Evolutionary conservation across 2,329 filamentous ascomycete species (phyloP), one percentile per base, ranked within the genome.

Genomic region (Verticillium dahliae): DNA sequence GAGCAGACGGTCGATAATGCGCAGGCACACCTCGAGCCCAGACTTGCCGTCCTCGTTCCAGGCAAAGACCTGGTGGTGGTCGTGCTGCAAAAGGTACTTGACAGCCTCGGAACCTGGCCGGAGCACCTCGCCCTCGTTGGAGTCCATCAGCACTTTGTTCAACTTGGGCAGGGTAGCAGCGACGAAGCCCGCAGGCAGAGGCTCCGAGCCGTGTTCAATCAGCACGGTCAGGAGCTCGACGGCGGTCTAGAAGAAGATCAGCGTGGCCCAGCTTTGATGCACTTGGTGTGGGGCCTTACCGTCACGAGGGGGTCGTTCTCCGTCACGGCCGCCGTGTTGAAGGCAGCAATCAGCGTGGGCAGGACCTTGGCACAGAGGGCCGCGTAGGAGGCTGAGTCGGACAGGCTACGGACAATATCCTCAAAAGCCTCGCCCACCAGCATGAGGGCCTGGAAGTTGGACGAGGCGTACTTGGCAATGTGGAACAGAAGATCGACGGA

Each of bases 351-450:
- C 58, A 99, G 78, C 0, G 91, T 92, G 13, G 95, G 95, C 9
- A 98, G 77, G 5, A 96, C 91, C 74, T 94, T 96, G 67, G 86
- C 81, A 72, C 94, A 97, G 6, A 99, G 83, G 11, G 85, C 85
- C 57, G 88, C 82, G 73, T 94, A 99, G 1, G 87, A 83, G 9
- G 90, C 85, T 6, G 82, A 77, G 27, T 87, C 85, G 2, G 89
- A 79, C 62, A 96, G 84, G 1, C 80, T 82, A 58, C 83, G 80
- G 6, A 93, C 90, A 61, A 97, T 88, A 54, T 95, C 91, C 73
- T 98, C 94, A 70, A 99, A 96, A 0, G 91, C 88, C 75, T 99
- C 95, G 39, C 86, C 90, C 31, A 98, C 90, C 59, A 97, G 80
- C 78, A 93, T 89, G 0, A 89, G 92, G 56, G 97, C 85, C 73